Base-by-base conservation (phyloP, 2,329 filamentous ascomycete species). In the Cercospora nicotianae region DNA sequence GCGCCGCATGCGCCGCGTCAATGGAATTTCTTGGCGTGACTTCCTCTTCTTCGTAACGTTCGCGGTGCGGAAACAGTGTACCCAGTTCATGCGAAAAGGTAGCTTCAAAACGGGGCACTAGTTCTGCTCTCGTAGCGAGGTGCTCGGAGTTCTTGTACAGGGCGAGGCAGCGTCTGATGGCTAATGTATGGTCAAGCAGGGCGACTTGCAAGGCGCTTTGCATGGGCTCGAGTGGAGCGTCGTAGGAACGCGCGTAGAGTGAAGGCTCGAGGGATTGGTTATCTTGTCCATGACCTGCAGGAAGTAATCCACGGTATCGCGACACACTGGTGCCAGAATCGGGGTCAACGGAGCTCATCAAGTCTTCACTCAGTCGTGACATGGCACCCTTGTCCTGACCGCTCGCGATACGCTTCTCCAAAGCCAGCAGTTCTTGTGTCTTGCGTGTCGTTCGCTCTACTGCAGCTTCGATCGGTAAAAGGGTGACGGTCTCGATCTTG, bases 401-500 rank as follows among this genome's bases (percentile, higher is more conserved):
- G 45, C 67, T 73, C 7, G 71, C 63, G 16, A 94, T 84, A 60
- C 89, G 89, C 77, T 90, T 92, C 77, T 96, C 93, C 1, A 97
- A 83, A 0, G 86, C 80, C 1, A 87, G 84, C 82, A 98, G 87
- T 79, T 98, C 94, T 67, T 92, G 88, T 0, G 94, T 96, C 83
- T 97, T 97, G 67, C 94, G 89, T 74, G 92, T 90, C 33, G 95
- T 94, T 16, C 94, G 89, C 78, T 98, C 94, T 69, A 98, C 84
- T 0, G 91, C 94, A n/a, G 93, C 94, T 79, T 97, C 91, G 67
- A 95, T 84, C 6, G 94, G 89, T 33, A 86, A 87, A 28, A 97
- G 83, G 10, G 85, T 85, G 18, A 93, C 79, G 60, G 90, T 89
- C 18, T 89, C 86, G 1, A 87, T 84, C 6, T 87, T 83, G 13